These are phyloP conservation scores for Candida xyloterini DNA, from an alignment of 805 yeast species.

Conservation along the genomic window DNA sequence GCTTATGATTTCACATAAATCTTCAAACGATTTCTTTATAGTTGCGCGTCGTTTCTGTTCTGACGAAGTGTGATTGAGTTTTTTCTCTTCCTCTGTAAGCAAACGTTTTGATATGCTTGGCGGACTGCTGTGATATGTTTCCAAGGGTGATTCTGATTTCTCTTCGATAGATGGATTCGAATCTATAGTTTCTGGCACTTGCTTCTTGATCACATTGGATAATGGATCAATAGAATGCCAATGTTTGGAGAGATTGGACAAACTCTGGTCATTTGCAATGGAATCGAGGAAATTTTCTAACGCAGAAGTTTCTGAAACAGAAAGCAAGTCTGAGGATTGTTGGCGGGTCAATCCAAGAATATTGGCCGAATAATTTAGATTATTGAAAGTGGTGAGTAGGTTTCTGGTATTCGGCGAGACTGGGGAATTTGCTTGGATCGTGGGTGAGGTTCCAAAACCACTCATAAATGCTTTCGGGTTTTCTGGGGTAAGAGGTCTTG, in stretches of 20 bases:
- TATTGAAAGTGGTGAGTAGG: slow-evolving; percentile 30
- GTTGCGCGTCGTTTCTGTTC: slow-evolving; percentile 39
- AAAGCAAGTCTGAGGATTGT: slow-evolving; percentile 28
- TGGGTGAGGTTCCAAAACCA: not conserved
- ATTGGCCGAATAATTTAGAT: slow-evolving; percentile 21
- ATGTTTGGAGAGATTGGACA: slow-evolving; percentile 28
- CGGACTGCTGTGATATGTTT: not conserved
- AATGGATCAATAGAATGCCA: slow-evolving; percentile 35
- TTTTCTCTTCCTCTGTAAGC: slow-evolving; percentile 34
- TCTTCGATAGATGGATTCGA: not conserved
- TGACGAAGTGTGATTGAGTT: slow-evolving; percentile 37
- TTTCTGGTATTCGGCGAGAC: slow-evolving; percentile 34
- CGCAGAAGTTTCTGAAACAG: slow-evolving; percentile 34
- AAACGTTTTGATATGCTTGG: slow-evolving; percentile 5
- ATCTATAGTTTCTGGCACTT: no score
- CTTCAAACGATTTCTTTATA: slow-evolving; percentile 38
- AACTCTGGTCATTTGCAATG: slow-evolving; percentile 33
- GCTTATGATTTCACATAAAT: slow-evolving; percentile 30
- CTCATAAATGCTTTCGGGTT: not conserved
- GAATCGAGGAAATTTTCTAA: slow-evolving; percentile 36
- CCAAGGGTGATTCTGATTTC: not conserved
- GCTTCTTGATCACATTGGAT: slow-evolving; percentile 1
- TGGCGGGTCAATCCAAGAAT: slow-evolving; percentile 11
- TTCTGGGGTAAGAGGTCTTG: slow-evolving; percentile 8
- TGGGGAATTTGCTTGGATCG: slow-evolving; percentile 17